phyloP scores from a whole-genome alignment of 2,329 filamentous ascomycete genomes.

The Sclerotinia trifoliorum region DNA sequence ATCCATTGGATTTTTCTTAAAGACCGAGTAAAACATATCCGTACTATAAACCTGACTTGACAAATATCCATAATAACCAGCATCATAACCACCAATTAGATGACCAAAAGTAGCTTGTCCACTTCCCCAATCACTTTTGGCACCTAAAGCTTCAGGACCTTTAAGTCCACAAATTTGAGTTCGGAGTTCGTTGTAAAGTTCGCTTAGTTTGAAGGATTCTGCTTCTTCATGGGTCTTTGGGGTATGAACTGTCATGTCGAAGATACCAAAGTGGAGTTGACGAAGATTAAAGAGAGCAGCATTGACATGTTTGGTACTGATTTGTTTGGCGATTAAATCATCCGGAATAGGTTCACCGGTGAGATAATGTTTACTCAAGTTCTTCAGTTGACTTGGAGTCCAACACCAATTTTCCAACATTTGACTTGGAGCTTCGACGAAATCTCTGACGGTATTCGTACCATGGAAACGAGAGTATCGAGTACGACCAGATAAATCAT shows the following conservation, averaged over 20 bases:
- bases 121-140: slow-evolving; percentile 61
- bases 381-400: slow-evolving; percentile 62
- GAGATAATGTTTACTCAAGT: slow-evolving; percentile 72
- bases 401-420: slow-evolving; percentile 79
- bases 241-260: slow-evolving; percentile 79
- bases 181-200: slow-evolving; percentile 70
- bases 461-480: slow-evolving; percentile 67
- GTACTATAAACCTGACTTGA: slow-evolving; percentile 77
- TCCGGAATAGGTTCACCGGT: slow-evolving; percentile 69
- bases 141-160: slow-evolving; percentile 66
- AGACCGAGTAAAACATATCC: slow-evolving; percentile 83
- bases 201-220: slow-evolving; percentile 62
- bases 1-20: slow-evolving; percentile 77
- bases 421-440: slow-evolving; percentile 69
- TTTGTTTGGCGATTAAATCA: slow-evolving; percentile 69
- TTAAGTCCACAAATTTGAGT: slow-evolving; percentile 70
- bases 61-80: slow-evolving; percentile 76
- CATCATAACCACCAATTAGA: slow-evolving; percentile 80
- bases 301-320: slow-evolving; percentile 78
- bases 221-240: slow-evolving; percentile 67
- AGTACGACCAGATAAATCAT: slow-evolving; percentile 63
- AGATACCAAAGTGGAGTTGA: slow-evolving; percentile 78
- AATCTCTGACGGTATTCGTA: slow-evolving; percentile 64
- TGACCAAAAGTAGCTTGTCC: slow-evolving; percentile 80
- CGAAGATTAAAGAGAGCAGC: slow-evolving; percentile 75